phyloP scores from a whole-genome alignment of 495 filamentous ascomycete genomes.

The Ascodesmis nigricans region DNA sequence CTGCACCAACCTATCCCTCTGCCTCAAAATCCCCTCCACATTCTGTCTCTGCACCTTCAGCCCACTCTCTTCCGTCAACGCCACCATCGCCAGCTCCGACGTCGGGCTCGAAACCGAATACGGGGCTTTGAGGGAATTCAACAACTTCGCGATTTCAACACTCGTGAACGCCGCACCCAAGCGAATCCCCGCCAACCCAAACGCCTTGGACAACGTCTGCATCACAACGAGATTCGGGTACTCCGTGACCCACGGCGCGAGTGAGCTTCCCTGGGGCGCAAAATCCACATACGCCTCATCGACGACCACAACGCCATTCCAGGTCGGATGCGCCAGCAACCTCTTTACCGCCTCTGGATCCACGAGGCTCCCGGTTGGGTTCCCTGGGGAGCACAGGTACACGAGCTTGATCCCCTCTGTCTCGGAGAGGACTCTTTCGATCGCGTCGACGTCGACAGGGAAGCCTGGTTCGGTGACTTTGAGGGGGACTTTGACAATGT shows the following conservation, averaged over 20 bases:
- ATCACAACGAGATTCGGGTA: constrained; percentile 96
- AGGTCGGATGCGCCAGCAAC: constrained; percentile 67
- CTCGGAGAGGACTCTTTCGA: constrained; percentile 38
- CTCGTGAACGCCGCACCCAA: constrained; percentile 43
- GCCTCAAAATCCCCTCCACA: constrained; percentile 41
- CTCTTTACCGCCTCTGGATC: constrained; percentile 49
- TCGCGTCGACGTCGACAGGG: constrained; percentile 42
- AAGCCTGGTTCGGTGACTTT: constrained; percentile 37
- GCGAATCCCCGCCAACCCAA: constrained; percentile 82
- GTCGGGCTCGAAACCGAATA: constrained; percentile 85
- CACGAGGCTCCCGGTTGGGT: constrained; percentile 66
- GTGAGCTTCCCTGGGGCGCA: constrained; percentile 48
- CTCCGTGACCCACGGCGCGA: constrained; percentile 82
- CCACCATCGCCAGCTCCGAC: constrained; percentile 52
- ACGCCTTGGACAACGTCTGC: constrained; percentile 93
- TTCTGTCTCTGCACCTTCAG: constrained; percentile 49
- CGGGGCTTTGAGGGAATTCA: constrained; percentile 85
- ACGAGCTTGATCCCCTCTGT: constrained; percentile 52
- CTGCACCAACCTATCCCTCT: constrained; percentile 49
- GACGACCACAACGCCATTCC: constrained; percentile 84
- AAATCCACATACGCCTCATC: constrained; percentile 98
- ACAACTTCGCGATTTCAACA: constrained; percentile 36
- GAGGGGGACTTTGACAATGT: constrained; percentile 66
- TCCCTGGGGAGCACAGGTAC: constrained; percentile 85
- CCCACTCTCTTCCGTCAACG: constrained; percentile 36